Base-by-base conservation (phyloP, 108 stramenopile species). In the Ochromonas danica region DNA sequence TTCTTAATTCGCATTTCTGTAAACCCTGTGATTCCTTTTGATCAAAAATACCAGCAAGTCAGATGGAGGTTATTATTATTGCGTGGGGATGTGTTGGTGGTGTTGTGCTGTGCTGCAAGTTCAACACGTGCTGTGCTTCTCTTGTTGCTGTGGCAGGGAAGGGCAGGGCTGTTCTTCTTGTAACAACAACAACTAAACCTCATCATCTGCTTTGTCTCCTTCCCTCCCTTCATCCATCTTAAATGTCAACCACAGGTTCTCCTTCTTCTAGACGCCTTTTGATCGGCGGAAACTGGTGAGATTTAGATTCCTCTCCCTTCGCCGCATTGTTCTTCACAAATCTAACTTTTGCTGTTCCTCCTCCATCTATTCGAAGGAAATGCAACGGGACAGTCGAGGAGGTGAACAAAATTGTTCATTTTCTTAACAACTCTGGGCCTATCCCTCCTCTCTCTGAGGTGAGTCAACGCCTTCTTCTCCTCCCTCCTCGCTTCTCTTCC, bases 251-350 rank as follows among this genome's bases (percentile, higher is more conserved):
- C 17, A 57, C 17, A 57, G 51, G 51, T 57, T 10, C 22, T 57
- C 51, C 51, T 57, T 22, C 51, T 57, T 57, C 63, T 6, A 67
- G 35, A 25, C 63, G 63, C 6, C 95, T 96, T 85, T 94, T 98
- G 81, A 93, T 98, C 36, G 97, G 97, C 6, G 97, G 97, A 43
- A 98, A 98, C 93, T 98, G 97, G 63, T 67, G 25, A 35, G 63
- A 51, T 67, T 67, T 51, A 14, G 6, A 51, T 14, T 14, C 45
- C 14, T 51, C 14, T 22, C 22, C 14, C 6, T 14, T 22, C 45
- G 45, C 45, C 45, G 22, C 6, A 22, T 51, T 14, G 14, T 14
- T 14, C 22, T 51, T 6, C 45, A 14, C 45, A 14, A 51, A 51
- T 51, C 22, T 6, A 51, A 51, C 6, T 51, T 51, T 51, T 14